Conservation (phyloP, 73 alveolate species). For the Paramecium tetraurelia region DNA sequence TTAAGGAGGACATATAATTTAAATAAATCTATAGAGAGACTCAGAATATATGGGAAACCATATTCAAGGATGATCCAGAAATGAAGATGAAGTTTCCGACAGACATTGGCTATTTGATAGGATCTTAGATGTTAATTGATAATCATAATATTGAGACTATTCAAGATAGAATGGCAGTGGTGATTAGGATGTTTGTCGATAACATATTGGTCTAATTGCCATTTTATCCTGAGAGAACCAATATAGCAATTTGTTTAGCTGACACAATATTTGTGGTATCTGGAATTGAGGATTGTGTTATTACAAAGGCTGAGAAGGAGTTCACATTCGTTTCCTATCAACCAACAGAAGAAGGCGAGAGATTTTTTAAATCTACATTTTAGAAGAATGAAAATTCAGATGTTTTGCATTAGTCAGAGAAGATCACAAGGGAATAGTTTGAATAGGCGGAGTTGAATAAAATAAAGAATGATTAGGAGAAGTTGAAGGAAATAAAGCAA, state of each 20-base stretch:
- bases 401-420: neutral
- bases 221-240: neutral
- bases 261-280: neutral
- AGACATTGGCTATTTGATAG: neutral
- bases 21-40: neutral
- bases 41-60: neutral
- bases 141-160: neutral
- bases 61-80: neutral
- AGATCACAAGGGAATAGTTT: neutral
- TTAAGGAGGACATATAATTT: neutral
- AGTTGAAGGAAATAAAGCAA: neutral
- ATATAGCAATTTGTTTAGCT: neutral
- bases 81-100: neutral
- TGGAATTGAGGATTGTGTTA: neutral
- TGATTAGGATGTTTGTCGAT: neutral
- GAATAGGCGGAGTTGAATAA: neutral
- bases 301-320: constrained; percentile 11
- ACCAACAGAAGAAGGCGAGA: neutral
- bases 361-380: neutral
- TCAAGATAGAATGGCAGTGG: neutral
- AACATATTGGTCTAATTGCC: neutral
- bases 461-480: neutral
- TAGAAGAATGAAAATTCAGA: neutral
- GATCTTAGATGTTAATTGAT: neutral
- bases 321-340: neutral